Evolutionary conservation across 257 asterid species (phyloP), one percentile per base, ranked within the genome.

Genomic region (Cruciata laevipes): DNA sequence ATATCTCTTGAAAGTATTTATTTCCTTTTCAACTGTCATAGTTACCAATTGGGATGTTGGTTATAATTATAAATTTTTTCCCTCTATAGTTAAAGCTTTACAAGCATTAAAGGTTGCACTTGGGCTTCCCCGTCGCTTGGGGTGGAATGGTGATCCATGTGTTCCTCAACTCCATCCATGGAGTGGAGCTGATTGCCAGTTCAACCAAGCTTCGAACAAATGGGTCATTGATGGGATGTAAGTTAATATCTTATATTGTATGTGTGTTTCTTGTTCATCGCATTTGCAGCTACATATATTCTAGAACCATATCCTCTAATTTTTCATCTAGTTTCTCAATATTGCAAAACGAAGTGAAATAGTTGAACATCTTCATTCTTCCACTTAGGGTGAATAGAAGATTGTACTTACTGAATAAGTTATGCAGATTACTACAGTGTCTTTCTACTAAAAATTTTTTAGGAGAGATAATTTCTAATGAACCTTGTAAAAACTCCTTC

Each of bases 81-180:
- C 66, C 75, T 73, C 53, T 4, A 14, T 76, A 90, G 99, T 94
- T 75, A 80, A 62, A 71, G 96, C 91, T 35, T 82, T 94, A 86
- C 96, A 86, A 72, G 79, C 75, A 20, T 73, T 94, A 84, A 94
- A 87, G 86, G 69, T 62, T 32, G 72, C 92, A 51, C 96, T 90
- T 32, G 96, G 95, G 66, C 99, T 94, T 84, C 99, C 98, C 67
- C 95, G 86, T 71, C 96, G 96, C 51, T 80, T 94, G 40, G 98
- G 99, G 75, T 94, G 99, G 99, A 94, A 94, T 49, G 99, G 98
- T 32, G 98, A 94, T 80, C 98, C 98, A 37, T 94, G 99, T 76
- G 96, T 85, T 71, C 99, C 99, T 63, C 96, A 90, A 76, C 89
- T 85, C 73, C 99, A 94, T 80, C 96, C 99, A 31, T 94, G 96